These are phyloP conservation scores for Diaporthe capsici DNA, from an alignment of 2,329 filamentous ascomycete species.

Conservation along the genomic window DNA sequence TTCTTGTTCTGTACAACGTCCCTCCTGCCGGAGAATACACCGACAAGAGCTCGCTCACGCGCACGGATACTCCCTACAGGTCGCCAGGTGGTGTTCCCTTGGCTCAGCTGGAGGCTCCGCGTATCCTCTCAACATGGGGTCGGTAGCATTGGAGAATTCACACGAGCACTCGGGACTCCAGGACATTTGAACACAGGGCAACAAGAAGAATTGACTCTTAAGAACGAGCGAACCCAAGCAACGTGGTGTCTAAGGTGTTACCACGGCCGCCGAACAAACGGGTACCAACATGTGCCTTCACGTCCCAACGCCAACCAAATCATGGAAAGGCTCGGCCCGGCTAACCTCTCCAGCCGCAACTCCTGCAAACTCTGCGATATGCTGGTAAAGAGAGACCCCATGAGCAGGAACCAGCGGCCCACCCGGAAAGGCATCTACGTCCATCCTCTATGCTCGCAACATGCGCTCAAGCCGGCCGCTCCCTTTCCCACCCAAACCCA, in stretches of 20 bases:
- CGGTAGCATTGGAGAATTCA: background rate
- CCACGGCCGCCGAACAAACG: constrained; percentile 32
- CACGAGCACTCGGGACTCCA: background rate
- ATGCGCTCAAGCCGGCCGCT: background rate
- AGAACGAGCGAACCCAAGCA: constrained; percentile 26
- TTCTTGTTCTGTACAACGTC: constrained; percentile 31
- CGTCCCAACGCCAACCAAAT: constrained; percentile 16
- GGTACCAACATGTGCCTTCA: constrained; percentile 32
- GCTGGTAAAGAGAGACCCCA: constrained; percentile 9
- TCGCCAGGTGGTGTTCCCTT: background rate
- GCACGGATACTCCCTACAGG: background rate
- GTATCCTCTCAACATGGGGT: background rate
- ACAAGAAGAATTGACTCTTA: constrained; percentile 19
- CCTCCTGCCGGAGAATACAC: background rate
- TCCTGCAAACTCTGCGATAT: constrained; percentile 26
- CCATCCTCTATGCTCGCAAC: constrained; percentile 37
- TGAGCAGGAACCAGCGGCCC: constrained; percentile 28
- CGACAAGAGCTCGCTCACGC: constrained; percentile 8
- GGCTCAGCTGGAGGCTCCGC: background rate
- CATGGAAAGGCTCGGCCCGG: constrained; percentile 21
- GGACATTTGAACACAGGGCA: background rate
- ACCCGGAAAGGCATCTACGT: constrained; percentile 26
- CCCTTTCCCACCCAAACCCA: constrained; percentile 29
- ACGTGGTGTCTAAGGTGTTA: constrained; percentile 36
- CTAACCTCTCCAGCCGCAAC: constrained; percentile 24